Base-by-base conservation (phyloP, 176 grass and related monocot species). In the Guadua angustifolia region DNA sequence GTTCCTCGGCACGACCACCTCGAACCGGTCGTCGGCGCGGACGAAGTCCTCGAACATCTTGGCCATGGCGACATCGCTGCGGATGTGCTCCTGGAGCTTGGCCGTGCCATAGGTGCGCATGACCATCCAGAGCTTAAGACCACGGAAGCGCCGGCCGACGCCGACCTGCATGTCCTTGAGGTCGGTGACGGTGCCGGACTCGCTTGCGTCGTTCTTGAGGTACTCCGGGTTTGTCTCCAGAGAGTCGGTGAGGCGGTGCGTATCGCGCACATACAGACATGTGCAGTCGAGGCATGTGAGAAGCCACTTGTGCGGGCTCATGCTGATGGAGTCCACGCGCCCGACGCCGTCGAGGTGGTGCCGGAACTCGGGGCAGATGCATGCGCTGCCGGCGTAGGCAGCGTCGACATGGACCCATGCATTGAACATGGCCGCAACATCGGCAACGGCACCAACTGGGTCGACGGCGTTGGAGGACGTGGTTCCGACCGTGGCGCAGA, bases 321-420 rank as follows among this genome's bases (percentile, higher is more conserved):
- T 39, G 60, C 87, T 89, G 9, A 89, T 38, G 26, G 87, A 89
- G 74, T 89, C 74, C 0, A 38, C 87, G 1, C 74, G 83, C 35
- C 84, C 81, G 10, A 88, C 62, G 7, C 90, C 86, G 66, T 92
- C 68, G 7, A 92, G 68, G 66, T 83, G 81, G 26, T 77, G 72
- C 9, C 86, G 36, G 83, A 92, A 92, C 90, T 92, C 90, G 1
- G 90, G 90, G 90, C 90, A 92, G 73, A 92, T 83, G 82, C 90
- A 92, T 1, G 90, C 90, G 71, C 89, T 88, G 45, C 89, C 89
- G 3, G 89, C 89, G 46, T 91, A 91, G 10, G 89, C 85, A 0
- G 90, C 86, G 58, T 92, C 90, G n/a, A 92, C 55, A 66, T 92
- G 90, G 4, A 92, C 90, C 90, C 90, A 92, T 0, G 82, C 86